phyloP scores from a whole-genome alignment of 2,329 filamentous ascomycete genomes.

The Aschersonia sp. region DNA sequence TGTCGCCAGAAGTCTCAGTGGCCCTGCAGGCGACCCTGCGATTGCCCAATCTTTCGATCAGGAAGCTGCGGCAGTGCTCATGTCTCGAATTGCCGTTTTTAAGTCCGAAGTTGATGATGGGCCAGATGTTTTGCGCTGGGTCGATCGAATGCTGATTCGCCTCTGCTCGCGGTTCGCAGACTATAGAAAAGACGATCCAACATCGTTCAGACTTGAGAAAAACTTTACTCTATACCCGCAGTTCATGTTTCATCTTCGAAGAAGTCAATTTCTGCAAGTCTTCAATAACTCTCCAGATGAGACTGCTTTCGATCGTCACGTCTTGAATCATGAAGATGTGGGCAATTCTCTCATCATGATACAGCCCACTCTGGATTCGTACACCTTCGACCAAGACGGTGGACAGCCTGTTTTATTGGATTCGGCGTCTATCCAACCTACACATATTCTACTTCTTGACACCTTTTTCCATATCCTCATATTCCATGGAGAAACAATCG shows the following conservation, averaged over 20 bases:
- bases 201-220: constrained; percentile 92
- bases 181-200: constrained; percentile 94
- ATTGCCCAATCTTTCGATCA: constrained; percentile 97
- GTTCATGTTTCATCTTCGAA: constrained; percentile 97
- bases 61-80: constrained; percentile 90
- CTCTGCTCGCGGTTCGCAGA: constrained; percentile 94
- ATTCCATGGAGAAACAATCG: constrained; percentile 96
- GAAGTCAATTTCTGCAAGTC: constrained; percentile 94
- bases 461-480: constrained; percentile 99
- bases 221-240: constrained; percentile 98
- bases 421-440: constrained; percentile 88
- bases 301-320: constrained; percentile 96
- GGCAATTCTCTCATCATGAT: constrained; percentile 98
- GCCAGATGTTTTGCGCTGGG: constrained; percentile 95
- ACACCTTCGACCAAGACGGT: constrained; percentile 91
- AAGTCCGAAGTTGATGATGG: constrained; percentile 98
- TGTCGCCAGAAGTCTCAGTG: constrained; percentile 78
- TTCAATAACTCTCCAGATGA: constrained; percentile 99
- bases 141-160: constrained; percentile 94
- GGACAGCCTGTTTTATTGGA: constrained; percentile 88
- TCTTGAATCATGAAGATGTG: constrained; percentile 93
- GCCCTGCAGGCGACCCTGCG: constrained; percentile 84
- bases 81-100: constrained; percentile 98
- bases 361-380: constrained; percentile 91
- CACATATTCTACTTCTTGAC: constrained; percentile 85